Conservation (phyloP, 2,329 filamentous ascomycete genomes). For the Rutstroemia sp. region DNA sequence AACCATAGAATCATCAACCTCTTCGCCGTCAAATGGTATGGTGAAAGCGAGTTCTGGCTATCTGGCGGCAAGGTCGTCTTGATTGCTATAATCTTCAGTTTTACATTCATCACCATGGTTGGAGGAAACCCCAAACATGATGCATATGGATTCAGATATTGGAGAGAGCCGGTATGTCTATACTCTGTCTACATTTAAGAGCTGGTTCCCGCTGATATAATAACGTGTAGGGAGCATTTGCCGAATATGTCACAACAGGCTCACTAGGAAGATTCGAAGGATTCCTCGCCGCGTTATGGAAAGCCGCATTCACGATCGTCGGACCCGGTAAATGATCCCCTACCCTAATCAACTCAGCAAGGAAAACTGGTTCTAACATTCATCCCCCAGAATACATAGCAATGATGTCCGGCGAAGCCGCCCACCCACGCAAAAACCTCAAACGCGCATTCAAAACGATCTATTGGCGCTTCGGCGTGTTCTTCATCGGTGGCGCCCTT, state of each 20-base stretch:
- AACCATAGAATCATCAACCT: conserved; percentile 47
- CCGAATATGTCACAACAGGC: conserved; percentile 50
- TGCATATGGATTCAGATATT: conserved; percentile 63
- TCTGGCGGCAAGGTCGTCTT: conserved; percentile 35
- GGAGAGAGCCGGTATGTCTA: conserved; percentile 40
- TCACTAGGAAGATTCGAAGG: conserved; percentile 63
- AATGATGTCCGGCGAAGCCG: conserved; percentile 62
- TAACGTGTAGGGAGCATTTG: conserved; percentile 49
- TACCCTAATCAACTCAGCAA: not conserved
- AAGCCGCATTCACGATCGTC: conserved; percentile 36
- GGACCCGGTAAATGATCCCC: conserved; percentile 37
- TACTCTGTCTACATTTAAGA: not conserved
- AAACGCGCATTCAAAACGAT: conserved; percentile 66
- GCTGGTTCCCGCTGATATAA: not conserved
- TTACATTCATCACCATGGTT: conserved; percentile 66
- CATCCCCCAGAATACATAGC: conserved; percentile 42
- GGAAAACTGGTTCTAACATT: not conserved
- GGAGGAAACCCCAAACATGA: conserved; percentile 67
- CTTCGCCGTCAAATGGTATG: conserved; percentile 58
- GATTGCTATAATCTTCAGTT: conserved; percentile 41
- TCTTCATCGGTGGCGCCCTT: conserved; percentile 64
- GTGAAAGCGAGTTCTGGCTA: conserved; percentile 66
- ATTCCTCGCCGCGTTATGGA: conserved; percentile 46
- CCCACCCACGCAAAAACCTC: conserved; percentile 56
- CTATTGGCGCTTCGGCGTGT: conserved; percentile 63